phyloP scores from a whole-genome alignment of 768 basidiomycete species.

The Tylopilus balloui region DNA sequence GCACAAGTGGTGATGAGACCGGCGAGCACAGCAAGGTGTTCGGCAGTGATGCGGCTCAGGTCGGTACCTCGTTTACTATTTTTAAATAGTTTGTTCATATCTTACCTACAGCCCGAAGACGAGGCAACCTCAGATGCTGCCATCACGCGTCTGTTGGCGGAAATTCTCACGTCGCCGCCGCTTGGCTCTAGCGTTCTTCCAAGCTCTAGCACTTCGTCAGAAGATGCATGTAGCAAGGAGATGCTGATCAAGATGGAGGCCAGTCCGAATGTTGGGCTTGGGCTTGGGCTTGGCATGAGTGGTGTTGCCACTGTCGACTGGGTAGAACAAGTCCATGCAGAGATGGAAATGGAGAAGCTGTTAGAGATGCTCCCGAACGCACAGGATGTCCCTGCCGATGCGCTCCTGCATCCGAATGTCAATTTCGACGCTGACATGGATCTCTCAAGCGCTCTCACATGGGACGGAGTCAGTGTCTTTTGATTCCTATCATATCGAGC shows the following conservation, averaged over 20 bases:
- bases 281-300: slow-evolving; percentile 18
- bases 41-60: slow-evolving; percentile 32
- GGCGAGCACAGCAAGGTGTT: slow-evolving; percentile 16
- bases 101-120: slow-evolving; percentile 38
- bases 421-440: slow-evolving; percentile 26
- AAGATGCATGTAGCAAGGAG: slow-evolving; percentile 27
- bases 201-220: slow-evolving; percentile 30
- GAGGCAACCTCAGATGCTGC: slow-evolving; percentile 44
- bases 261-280: slow-evolving; percentile 11
- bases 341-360: slow-evolving; percentile 59
- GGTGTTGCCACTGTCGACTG: slow-evolving; percentile 23
- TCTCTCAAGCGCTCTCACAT: slow-evolving; percentile 24
- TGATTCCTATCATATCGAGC: slow-evolving; percentile 14
- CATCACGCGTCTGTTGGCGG: slow-evolving; percentile 32
- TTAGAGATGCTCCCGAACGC: slow-evolving; percentile 48
- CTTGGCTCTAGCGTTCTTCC: slow-evolving; percentile 30
- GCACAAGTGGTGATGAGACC: slow-evolving; percentile 29
- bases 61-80: slow-evolving; percentile 24
- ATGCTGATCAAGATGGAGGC: slow-evolving; percentile 19
- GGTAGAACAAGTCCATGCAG: slow-evolving; percentile 31
- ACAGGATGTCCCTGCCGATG: slow-evolving; percentile 26
- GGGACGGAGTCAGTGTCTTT: slow-evolving; percentile 28
- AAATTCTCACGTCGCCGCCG: slow-evolving; percentile 34
- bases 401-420: slow-evolving; percentile 17
- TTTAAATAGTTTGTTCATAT: slow-evolving; percentile 20